A percentile compares a stretch with the other conserved stretches of the same genome.
phyloP scores from a whole-genome alignment of 2,329 filamentous ascomycete species.

The Neurospora crassa region DNA sequence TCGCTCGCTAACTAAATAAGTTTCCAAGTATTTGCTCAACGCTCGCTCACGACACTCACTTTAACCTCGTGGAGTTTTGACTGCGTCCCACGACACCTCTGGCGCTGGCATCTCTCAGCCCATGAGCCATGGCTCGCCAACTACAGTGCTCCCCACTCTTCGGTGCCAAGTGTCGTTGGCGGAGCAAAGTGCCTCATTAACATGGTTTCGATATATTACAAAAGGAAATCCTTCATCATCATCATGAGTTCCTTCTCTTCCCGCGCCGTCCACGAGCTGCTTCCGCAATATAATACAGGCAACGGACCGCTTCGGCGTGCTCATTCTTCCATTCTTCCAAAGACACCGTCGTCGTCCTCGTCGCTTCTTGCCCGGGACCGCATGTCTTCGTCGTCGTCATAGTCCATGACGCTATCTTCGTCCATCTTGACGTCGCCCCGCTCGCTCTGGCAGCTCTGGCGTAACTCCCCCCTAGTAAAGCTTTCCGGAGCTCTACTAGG shows the following conservation, averaged over 20 bases:
- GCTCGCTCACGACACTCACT: conserved; percentile 52
- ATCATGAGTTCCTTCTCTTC: conserved; percentile 17
- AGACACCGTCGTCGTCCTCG: conserved; percentile 91
- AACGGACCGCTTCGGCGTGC: not conserved
- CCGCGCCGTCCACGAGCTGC: not conserved
- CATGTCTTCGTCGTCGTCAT: conserved; percentile 57
- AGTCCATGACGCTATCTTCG: conserved; percentile 53
- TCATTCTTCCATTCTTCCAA: conserved; percentile 92
- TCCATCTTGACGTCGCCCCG: conserved; percentile 52
- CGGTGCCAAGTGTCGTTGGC: conserved; percentile 56
- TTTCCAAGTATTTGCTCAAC: conserved; percentile 48
- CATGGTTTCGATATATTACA: conserved; percentile 35
- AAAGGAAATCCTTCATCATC: conserved; percentile 30
- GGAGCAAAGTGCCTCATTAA: conserved; percentile 46
- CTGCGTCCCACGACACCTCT: not conserved
- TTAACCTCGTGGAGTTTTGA: conserved; percentile 57
- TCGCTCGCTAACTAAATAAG: conserved; percentile 19
- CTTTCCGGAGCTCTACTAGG: conserved; percentile 52
- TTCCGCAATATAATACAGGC: not conserved
- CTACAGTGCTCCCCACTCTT: conserved; percentile 48
- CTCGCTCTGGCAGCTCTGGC: conserved; percentile 11
- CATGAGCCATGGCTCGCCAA: conserved; percentile 1
- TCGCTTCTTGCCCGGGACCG: conserved; percentile 59
- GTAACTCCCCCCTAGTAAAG: conserved; percentile 51
- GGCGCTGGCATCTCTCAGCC: conserved; percentile 17